Conservation (phyloP, 2,329 filamentous ascomycete species). For the Leptographium wingfieldii region DNA sequence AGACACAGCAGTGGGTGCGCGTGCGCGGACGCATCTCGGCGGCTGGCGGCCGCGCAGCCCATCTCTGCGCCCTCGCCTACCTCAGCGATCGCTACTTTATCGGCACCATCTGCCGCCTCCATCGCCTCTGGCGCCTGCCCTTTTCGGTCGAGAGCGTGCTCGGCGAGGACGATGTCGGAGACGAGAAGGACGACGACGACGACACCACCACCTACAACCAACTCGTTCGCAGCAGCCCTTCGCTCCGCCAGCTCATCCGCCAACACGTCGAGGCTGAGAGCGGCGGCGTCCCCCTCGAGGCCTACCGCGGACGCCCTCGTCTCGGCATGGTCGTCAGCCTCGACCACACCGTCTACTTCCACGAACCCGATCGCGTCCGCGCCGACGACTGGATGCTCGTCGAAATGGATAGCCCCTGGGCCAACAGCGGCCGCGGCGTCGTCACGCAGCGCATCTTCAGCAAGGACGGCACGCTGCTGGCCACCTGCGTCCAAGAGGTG, state of each 20-base stretch:
- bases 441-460: slow-evolving; percentile 65
- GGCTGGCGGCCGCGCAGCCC: slow-evolving; percentile 62
- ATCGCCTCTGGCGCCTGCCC: slow-evolving; percentile 64
- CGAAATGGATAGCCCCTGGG: slow-evolving; percentile 72
- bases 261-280: slow-evolving; percentile 28
- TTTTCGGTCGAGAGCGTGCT: slow-evolving; percentile 34
- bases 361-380: slow-evolving; percentile 43
- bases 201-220: slow-evolving; percentile 11
- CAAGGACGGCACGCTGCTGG: slow-evolving; percentile 58
- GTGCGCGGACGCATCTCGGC: slow-evolving; percentile 60
- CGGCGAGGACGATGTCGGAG: slow-evolving; percentile 18
- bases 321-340: slow-evolving; percentile 79
- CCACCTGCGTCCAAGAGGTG: slow-evolving; percentile 71
- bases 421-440: slow-evolving; percentile 62
- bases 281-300: slow-evolving; percentile 26
- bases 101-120: slow-evolving; percentile 70
- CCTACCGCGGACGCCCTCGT: slow-evolving; percentile 36
- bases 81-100: slow-evolving; percentile 91
- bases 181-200: slow-evolving; percentile 16
- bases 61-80: slow-evolving; percentile 81
- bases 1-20: slow-evolving; percentile 61
- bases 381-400: slow-evolving; percentile 68
- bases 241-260: slow-evolving; percentile 26
- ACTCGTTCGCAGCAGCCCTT: slow-evolving; percentile 28
- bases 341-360: slow-evolving; percentile 63